A percentile compares a stretch with the other conserved stretches of the same genome.
These are phyloP conservation scores for Aspergillus ibericus DNA, from an alignment of 2,329 filamentous ascomycete genomes.

Conservation along the genomic window DNA sequence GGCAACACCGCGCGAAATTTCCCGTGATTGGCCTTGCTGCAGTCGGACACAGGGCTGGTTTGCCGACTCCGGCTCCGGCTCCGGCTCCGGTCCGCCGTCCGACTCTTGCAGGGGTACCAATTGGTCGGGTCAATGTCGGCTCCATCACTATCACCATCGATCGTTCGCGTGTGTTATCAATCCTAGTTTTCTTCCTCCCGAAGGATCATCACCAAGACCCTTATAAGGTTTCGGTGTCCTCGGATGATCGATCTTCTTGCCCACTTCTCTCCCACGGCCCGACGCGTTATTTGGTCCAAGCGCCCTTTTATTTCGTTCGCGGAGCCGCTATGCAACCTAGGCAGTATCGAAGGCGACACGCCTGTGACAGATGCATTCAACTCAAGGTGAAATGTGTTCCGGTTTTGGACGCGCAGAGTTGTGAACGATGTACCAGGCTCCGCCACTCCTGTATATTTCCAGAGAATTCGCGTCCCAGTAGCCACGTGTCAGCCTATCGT, in stretches of 20 bases:
- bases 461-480: neutral
- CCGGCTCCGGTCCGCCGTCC: neutral
- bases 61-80: neutral
- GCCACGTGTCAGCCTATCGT: neutral
- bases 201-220: neutral
- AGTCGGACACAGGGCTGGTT: neutral
- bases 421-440: constrained; percentile 13
- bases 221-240: neutral
- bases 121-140: neutral
- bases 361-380: constrained; percentile 9
- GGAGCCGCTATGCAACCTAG: neutral
- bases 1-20: neutral
- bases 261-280: neutral
- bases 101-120: neutral
- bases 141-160: neutral
- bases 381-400: constrained; percentile 10
- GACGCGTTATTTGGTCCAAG: neutral
- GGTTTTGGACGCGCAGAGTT: neutral
- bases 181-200: neutral
- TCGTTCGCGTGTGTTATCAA: neutral
- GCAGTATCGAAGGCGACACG: constrained; percentile 1
- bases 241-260: neutral
- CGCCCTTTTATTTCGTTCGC: neutral
- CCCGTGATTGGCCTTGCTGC: neutral
- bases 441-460: constrained; percentile 4